Conservation (phyloP, 2,329 filamentous ascomycete genomes). For the Phyllosticta citribraziliensis region DNA sequence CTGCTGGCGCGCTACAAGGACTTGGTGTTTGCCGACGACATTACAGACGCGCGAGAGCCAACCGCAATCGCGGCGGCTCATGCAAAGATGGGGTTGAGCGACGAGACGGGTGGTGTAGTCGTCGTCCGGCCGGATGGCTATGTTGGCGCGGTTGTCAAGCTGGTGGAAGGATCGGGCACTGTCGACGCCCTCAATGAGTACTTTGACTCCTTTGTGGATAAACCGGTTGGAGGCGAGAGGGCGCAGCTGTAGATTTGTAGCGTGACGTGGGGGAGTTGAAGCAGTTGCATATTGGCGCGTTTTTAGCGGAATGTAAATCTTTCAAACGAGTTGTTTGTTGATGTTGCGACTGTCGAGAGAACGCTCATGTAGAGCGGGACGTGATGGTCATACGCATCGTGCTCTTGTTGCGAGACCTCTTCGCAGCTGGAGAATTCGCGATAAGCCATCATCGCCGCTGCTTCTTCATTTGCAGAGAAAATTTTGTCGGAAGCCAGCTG, state of each 20-base stretch:
- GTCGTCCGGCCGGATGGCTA: slow-evolving; percentile 84
- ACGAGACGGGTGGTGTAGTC: slow-evolving; percentile 66
- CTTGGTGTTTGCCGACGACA: slow-evolving; percentile 79
- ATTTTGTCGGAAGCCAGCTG: too few relatives aligned
- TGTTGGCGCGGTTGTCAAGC: slow-evolving; percentile 62
- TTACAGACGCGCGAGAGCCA: slow-evolving; percentile 60
- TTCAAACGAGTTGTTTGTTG: not conserved
- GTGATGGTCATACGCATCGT: too few relatives aligned
- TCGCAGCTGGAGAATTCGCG: too few relatives aligned
- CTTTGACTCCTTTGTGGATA: slow-evolving; percentile 63
- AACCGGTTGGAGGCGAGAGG: slow-evolving; percentile 37
- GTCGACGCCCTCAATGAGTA: slow-evolving; percentile 78
- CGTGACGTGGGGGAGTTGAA: not conserved
- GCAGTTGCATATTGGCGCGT: not conserved
- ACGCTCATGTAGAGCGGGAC: too few relatives aligned
- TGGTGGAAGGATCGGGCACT: slow-evolving; percentile 69
- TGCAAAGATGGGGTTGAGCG: slow-evolving; percentile 72
- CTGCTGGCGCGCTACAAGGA: slow-evolving; percentile 66
- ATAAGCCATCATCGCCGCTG: too few relatives aligned
- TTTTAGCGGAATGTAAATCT: not conserved
- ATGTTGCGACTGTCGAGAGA: not conserved
- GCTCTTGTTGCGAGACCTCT: too few relatives aligned
- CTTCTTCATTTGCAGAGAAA: too few relatives aligned
- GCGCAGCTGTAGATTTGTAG: slow-evolving; percentile 14
- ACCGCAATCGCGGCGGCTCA: slow-evolving; percentile 66